Evolutionary conservation across 139 green algal species (phyloP).

Genomic region (Tetraselmis striata): DNA sequence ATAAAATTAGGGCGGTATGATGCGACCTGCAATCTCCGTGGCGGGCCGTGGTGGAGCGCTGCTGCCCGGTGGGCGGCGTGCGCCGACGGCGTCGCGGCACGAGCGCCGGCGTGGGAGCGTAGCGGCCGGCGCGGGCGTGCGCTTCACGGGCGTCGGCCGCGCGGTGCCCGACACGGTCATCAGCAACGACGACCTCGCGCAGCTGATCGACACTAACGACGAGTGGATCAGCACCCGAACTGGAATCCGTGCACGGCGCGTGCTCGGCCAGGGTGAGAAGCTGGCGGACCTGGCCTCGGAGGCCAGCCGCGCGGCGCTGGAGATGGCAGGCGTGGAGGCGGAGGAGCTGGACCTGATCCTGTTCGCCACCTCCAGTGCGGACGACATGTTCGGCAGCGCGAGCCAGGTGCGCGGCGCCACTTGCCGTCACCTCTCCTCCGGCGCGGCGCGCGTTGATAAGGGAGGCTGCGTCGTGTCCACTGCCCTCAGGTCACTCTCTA

Average conservation of each 20-base stretch:
- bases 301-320: conserved; percentile 63
- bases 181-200: conserved; percentile 83
- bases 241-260: conserved; percentile 58
- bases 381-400: conserved; percentile 92
- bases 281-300: conserved; percentile 58
- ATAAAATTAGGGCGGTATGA: too few species aligned
- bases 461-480: too few species aligned
- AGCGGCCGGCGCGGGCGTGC: background rate
- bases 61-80: too few species aligned
- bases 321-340: conserved; percentile 76
- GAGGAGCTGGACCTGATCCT: conserved; percentile 88
- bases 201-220: conserved; percentile 93
- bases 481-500: too few species aligned
- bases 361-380: conserved; percentile 86
- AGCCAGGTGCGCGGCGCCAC: conserved; percentile 50
- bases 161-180: conserved; percentile 69
- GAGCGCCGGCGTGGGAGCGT: background rate
- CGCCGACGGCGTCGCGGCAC: background rate
- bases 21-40: background rate
- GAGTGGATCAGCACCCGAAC: conserved; percentile 94
- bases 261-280: conserved; percentile 67
- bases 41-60: background rate
- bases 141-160: conserved; percentile 70
- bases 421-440: too few species aligned
- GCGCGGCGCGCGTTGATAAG: too few species aligned